Evolutionary conservation across 192 early-diverging fungal genomes (phyloP), one percentile per base, ranked within the genome.

Genomic region (Phycomyces nitens): DNA sequence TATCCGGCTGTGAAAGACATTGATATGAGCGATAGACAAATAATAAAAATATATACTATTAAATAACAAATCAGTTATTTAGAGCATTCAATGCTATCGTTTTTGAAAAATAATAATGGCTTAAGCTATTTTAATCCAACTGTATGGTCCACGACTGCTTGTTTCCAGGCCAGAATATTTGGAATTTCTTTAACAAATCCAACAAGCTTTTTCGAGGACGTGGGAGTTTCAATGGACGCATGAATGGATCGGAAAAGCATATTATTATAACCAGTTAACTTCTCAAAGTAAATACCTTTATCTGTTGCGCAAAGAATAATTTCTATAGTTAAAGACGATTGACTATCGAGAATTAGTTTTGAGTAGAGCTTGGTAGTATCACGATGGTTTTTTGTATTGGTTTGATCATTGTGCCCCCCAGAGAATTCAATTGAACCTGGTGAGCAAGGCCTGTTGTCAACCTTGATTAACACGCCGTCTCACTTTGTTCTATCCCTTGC

Each of bases 11-110:
- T 55, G 16, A 55, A 55, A 55, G 27, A 55, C 14, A 24, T 55
- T 55, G 21, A 55, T 55, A 24, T 55, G 53, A 38, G 20, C 27
- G 53, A 55, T 55, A 55, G 53, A 34, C 53, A 55, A 55, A 38
- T 26, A 24, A 26, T 55, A 55, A 55, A 55, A 55, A 55, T 55
- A 29, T 55, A 26, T 55, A 29, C n/a, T 55, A 34, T 34, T 34
- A 34, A 34, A 34, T 34, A 34, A 34, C 7, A 7, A 7, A 34
- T 55, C 8, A 55, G 27, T 55, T 55, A 55, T 55, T 55, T 55
- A 55, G 53, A 14, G 21, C 24, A 55, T 26, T 55, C 8, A 11
- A 24, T 55, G 53, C 29, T 55, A 55, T 55, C 26, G 53, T 55
- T 55, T 23, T 55, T 23, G 29, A 55, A 38, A 55, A 55, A 55